Conservation (phyloP, 345 rosid species). For the Gossypium thurberi region DNA sequence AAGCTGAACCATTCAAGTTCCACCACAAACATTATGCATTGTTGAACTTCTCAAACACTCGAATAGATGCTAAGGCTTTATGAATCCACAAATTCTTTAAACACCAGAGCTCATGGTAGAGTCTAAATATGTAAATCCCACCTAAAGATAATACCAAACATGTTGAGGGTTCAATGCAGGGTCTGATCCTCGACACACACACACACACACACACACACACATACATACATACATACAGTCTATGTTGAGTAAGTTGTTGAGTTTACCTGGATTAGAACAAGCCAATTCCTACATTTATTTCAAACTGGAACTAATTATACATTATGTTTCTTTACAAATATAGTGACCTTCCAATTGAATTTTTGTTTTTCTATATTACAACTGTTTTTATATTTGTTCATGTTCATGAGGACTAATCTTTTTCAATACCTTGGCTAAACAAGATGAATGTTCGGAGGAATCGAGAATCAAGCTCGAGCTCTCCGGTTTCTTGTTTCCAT, state of each 20-base stretch:
- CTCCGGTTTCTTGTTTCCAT: not conserved
- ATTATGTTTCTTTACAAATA: constrained; percentile 29
- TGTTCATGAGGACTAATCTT: not conserved
- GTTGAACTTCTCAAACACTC: too few species aligned
- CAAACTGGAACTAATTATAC: constrained; percentile 16
- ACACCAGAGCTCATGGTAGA: too few species aligned
- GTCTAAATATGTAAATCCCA: too few species aligned
- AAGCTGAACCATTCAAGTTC: too few species aligned
- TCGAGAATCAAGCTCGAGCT: not conserved
- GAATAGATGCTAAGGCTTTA: too few species aligned
- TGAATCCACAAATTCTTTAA: too few species aligned
- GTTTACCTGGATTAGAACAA: not conserved
- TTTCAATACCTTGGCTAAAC: not conserved
- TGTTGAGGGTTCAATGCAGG: too few species aligned
- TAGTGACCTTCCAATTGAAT: constrained; percentile 20
- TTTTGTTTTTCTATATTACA: constrained; percentile 26
- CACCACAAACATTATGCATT: too few species aligned
- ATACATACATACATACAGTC: too few species aligned
- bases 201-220: not conserved
- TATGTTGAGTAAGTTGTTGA: not conserved
- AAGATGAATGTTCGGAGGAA: not conserved
- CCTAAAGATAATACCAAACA: too few species aligned
- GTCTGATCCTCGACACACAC: too few species aligned
- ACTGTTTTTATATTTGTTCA: constrained; percentile 13
- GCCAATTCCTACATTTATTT: constrained; percentile 20